These are phyloP conservation scores for Pyropia yezoensis DNA, from an alignment of 23 red algal species.

Conservation along the genomic window DNA sequence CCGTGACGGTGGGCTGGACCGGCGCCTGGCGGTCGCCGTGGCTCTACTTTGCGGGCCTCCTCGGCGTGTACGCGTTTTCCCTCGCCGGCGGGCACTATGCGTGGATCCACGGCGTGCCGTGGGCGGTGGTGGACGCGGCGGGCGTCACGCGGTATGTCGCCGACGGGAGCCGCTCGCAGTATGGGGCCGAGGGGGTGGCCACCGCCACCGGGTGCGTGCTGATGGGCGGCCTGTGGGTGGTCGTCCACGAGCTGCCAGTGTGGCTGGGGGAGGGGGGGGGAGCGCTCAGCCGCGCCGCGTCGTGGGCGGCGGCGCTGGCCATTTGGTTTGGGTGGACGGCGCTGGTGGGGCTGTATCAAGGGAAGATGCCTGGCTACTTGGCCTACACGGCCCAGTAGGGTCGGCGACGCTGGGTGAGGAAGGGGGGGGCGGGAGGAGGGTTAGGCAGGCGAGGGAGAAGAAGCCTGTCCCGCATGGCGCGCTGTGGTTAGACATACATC, in stretches of 20 bases:
- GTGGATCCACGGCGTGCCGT: constrained; percentile 50
- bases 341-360: no score
- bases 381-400: no score
- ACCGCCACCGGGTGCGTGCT: constrained; percentile 35
- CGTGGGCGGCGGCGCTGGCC: no score
- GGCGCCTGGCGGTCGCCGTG: constrained; percentile 50
- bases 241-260: constrained; percentile 37
- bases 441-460: no score
- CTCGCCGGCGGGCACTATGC: constrained; percentile 58
- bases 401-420: no score
- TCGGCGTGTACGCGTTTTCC: constrained; percentile 54
- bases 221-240: constrained; percentile 38
- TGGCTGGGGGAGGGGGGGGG: no score
- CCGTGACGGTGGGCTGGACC: constrained; percentile 5
- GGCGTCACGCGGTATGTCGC: constrained; percentile 36
- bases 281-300: no score
- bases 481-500: no score
- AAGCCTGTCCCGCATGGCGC: no score
- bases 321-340: no score
- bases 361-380: no score
- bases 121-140: constrained; percentile 34
- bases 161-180: constrained; percentile 41
- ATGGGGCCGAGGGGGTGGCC: constrained; percentile 57
- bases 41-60: constrained; percentile 49
- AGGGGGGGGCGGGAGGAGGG: no score